Evolutionary conservation across 768 basidiomycete species (phyloP).

Genomic region (Artomyces pyxidatus): DNA sequence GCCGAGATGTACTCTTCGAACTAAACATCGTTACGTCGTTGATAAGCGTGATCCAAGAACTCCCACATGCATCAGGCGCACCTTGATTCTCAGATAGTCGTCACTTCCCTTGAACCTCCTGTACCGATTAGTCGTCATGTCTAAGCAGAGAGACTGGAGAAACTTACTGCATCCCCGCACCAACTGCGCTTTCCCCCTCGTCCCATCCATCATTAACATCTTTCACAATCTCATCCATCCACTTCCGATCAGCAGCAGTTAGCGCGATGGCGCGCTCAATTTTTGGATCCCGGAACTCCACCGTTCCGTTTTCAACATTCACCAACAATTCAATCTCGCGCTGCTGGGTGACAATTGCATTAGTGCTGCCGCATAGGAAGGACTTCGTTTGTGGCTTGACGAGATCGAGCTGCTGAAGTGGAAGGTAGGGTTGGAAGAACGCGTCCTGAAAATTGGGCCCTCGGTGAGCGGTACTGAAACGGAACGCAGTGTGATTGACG

Average conservation of each 20-base stretch:
- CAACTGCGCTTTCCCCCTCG: constrained; percentile 50
- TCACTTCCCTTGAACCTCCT: constrained; percentile 89
- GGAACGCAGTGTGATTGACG: not conserved
- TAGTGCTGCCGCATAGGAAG: constrained; percentile 94
- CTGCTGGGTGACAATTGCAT: constrained; percentile 90
- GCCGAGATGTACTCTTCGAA: constrained; percentile 95
- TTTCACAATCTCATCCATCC: constrained; percentile 92
- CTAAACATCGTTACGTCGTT: too few relatives aligned
- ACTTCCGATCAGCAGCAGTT: constrained; percentile 90
- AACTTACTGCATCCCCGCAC: constrained; percentile 55
- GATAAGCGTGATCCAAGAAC: not conserved
- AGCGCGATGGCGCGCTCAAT: constrained; percentile 71
- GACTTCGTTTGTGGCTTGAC: constrained; percentile 60
- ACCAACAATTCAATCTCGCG: constrained; percentile 86
- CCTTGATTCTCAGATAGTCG: constrained; percentile 87
- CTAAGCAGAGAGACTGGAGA: constrained; percentile 1
- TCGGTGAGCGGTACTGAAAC: not conserved
- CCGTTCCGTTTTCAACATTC: constrained; percentile 77
- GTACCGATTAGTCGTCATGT: not conserved
- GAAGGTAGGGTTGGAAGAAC: constrained; percentile 97
- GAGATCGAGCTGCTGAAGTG: constrained; percentile 90
- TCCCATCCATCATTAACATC: constrained; percentile 83
- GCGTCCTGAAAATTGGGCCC: constrained; percentile 46
- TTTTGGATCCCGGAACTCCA: constrained; percentile 82
- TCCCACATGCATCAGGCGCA: constrained; percentile 18